These are phyloP conservation scores for Fusarium sp. DNA, from an alignment of 2,329 filamentous ascomycete genomes.

Conservation along the genomic window DNA sequence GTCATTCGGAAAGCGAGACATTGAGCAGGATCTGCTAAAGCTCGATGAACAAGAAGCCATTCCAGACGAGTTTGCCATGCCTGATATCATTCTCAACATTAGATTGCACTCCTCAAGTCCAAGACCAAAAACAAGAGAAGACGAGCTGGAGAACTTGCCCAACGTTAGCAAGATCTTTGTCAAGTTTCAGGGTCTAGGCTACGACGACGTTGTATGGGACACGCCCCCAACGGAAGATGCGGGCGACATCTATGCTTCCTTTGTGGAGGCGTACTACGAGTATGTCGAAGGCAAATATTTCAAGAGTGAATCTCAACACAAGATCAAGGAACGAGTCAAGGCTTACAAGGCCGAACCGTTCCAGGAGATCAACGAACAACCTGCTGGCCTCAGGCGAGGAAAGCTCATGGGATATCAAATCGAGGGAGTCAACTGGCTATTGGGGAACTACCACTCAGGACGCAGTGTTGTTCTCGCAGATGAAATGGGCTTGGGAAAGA, in stretches of 20 bases:
- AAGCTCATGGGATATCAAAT: slow-evolving; percentile 94
- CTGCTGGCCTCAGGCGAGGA: slow-evolving; percentile 77
- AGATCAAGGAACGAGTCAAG: slow-evolving; percentile 74
- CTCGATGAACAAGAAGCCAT: slow-evolving; percentile 82
- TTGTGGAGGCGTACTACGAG: slow-evolving; percentile 84
- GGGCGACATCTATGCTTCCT: slow-evolving; percentile 78
- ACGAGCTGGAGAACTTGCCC: slow-evolving; percentile 77
- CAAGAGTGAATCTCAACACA: slow-evolving; percentile 61
- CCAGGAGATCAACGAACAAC: slow-evolving; percentile 76
- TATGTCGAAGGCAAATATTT: slow-evolving; percentile 85
- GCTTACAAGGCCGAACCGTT: slow-evolving; percentile 76
- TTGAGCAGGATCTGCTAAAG: slow-evolving; percentile 67
- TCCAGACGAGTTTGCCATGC: slow-evolving; percentile 84
- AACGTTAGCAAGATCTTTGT: slow-evolving; percentile 80
- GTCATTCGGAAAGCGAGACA: slow-evolving; percentile 79
- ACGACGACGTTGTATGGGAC: slow-evolving; percentile 94
- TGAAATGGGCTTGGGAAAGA: slow-evolving; percentile 98
- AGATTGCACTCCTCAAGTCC: slow-evolving; percentile 63
- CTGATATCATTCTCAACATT: slow-evolving; percentile 90
- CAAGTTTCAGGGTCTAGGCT: slow-evolving; percentile 92
- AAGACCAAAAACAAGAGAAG: slow-evolving; percentile 68
- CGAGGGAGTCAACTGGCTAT: slow-evolving; percentile 94
- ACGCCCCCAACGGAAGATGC: slow-evolving; percentile 75
- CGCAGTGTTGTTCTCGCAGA: slow-evolving; percentile 93
- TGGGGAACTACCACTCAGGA: slow-evolving; percentile 85